A percentile compares a stretch with the other conserved stretches of the same genome.
Conservation (phyloP, 2,329 filamentous ascomycete species). For the Rhynchosporium graminicola region DNA sequence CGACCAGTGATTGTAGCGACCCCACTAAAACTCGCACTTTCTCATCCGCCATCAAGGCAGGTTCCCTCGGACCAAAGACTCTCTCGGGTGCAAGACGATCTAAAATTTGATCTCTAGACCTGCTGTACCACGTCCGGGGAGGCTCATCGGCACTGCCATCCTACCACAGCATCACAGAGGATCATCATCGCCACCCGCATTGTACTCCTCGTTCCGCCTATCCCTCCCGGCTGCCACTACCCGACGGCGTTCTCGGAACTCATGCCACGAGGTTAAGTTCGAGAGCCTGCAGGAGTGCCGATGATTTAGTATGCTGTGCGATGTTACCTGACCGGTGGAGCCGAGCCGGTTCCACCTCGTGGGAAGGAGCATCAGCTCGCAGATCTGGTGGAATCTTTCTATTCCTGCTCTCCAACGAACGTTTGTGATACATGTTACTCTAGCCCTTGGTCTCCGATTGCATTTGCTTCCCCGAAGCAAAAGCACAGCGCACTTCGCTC, state of each 20-base stretch:
- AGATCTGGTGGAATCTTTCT: neutral
- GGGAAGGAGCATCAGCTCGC: neutral
- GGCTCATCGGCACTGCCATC: neutral
- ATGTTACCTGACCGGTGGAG: neutral
- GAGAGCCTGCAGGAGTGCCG: neutral
- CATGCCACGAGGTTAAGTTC: constrained; percentile 4
- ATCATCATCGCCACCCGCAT: neutral
- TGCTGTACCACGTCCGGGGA: neutral
- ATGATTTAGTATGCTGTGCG: neutral
- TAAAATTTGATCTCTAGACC: neutral
- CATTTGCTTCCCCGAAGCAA: neutral
- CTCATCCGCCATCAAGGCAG: neutral
- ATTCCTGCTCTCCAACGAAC: neutral
- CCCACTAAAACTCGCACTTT: neutral
- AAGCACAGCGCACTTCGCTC: too few relatives aligned
- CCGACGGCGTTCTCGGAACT: neutral
- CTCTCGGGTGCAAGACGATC: neutral
- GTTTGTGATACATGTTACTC: neutral
- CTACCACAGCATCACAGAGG: neutral
- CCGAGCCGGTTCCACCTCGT: neutral
- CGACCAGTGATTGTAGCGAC: too few relatives aligned
- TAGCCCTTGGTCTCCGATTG: neutral
- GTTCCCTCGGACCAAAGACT: neutral
- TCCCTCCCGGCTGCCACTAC: neutral
- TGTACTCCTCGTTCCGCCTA: neutral